Base-by-base conservation (phyloP, 148 eudicot species). In the Hydrangea macrophylla region DNA sequence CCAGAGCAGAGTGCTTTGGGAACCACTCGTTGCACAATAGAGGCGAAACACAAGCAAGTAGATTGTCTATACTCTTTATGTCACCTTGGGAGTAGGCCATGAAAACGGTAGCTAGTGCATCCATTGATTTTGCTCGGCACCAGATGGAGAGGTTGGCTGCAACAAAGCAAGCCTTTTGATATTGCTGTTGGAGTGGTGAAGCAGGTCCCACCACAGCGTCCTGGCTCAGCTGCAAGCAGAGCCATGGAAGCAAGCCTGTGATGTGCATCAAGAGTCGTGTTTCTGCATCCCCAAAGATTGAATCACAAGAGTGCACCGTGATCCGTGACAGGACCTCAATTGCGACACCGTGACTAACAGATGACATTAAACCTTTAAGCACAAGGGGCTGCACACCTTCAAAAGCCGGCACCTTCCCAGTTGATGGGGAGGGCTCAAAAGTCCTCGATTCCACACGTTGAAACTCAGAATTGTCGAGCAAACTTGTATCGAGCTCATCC, bases 371-470 rank as follows among this genome's bases (percentile, higher is more conserved):
- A 12, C 99, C 99, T 79, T 91, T 94, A 1, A 94, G 90, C 59
- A 94, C 97, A 31, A 94, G 96, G 55, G 99, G 99, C 81, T 94
- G 99, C 64, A 94, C 92, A 22, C 99, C 99, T 82, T 94, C 99
- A 71, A 94, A 94, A n/a, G 82, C 74, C 1, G 99, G 99, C 55
- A 91, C 85, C 56, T 93, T 93, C 10, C 88, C 83, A 56, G 67
- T 76, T 4, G 85, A 64, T 26, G 78, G 59, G 18, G 76, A 62
- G 23, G 71, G 73, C n/a, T 80, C 90, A 39, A 61, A 30, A 24
- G 70, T 81, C 55, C 83, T 82, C 5, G 96, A 90, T 58, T 88
- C 98, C 58, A 76, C 62, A 40, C 90, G 79, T 55, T 86, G 92
- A 67, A 86, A 94, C 9, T 85, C 97, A 20, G 83, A 75, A 72